A percentile compares a stretch with the other conserved stretches of the same genome.
phyloP scores from a whole-genome alignment of 176 grass and related monocot species.

The Elymus sibiricus region DNA sequence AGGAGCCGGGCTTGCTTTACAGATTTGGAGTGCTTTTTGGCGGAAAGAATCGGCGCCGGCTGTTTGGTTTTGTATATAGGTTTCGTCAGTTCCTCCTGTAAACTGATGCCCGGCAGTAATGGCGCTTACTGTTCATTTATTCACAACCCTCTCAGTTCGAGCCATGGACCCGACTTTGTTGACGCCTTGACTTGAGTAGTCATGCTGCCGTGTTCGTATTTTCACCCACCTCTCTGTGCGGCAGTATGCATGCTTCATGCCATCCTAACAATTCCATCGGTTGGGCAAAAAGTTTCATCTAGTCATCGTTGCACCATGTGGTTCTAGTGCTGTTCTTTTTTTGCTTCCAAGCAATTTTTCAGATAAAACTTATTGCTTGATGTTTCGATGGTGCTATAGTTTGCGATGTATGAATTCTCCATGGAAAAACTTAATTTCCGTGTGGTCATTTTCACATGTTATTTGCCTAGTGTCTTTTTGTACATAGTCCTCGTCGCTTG shows the following conservation, averaged over 20 bases:
- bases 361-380: neutral
- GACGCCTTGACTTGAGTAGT: neutral
- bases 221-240: neutral
- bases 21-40: neutral
- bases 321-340: neutral
- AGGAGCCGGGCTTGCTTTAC: neutral
- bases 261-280: neutral
- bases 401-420: neutral
- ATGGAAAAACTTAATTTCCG: neutral
- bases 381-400: neutral
- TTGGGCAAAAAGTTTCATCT: neutral
- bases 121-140: neutral
- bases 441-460: neutral
- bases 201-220: neutral
- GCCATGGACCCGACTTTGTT: neutral
- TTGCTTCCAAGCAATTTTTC: neutral
- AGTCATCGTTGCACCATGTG: neutral
- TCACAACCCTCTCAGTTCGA: too few species aligned
- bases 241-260: neutral
- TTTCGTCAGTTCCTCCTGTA: neutral
- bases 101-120: neutral
- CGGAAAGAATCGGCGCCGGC: neutral
- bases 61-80: neutral
- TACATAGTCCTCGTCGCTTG: neutral
- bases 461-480: neutral